A percentile compares a stretch with the other conserved stretches of the same genome.
Evolutionary conservation across 352 stramenopile genomes (phyloP).

Genomic region (Thalassiosira ordinaria): DNA sequence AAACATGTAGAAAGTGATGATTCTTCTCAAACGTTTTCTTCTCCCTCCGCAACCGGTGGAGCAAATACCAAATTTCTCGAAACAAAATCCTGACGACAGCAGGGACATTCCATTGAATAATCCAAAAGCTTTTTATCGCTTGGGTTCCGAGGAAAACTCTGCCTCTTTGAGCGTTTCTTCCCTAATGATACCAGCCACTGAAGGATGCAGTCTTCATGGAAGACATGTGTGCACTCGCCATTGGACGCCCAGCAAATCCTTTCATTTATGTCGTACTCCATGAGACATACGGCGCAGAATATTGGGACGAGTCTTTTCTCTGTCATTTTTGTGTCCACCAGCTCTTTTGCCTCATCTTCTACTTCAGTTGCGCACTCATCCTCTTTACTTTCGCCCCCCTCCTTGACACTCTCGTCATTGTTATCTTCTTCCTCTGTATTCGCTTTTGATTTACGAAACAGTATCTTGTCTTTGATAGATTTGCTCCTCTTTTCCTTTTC

Average conservation of each 20-base stretch:
- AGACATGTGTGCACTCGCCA: conserved; percentile 63
- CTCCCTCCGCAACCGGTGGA: neutral
- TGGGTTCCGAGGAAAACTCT: conserved; percentile 6
- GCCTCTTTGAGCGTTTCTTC: conserved; percentile 38
- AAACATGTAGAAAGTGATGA: too few species aligned
- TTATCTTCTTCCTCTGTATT: neutral
- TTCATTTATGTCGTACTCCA: conserved; percentile 52
- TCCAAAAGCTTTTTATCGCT: conserved; percentile 44
- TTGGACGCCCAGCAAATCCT: conserved; percentile 69
- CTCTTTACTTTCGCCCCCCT: neutral
- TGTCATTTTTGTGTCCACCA: neutral
- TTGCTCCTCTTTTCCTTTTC: too few species aligned
- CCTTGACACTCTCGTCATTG: neutral
- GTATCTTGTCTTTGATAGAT: too few species aligned
- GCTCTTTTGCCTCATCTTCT: neutral
- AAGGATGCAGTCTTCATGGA: conserved; percentile 64
- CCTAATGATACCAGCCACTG: conserved; percentile 61
- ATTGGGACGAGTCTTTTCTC: conserved; percentile 17
- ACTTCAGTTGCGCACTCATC: neutral
- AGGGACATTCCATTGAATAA: conserved; percentile 69
- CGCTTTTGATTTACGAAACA: neutral
- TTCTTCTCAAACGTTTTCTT: neutral
- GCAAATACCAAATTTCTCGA: conserved; percentile 1
- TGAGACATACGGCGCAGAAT: conserved; percentile 63
- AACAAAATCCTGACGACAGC: conserved; percentile 68